These are phyloP conservation scores for Kwoniella sp. DNA, from an alignment of 768 basidiomycete species.

Conservation along the genomic window DNA sequence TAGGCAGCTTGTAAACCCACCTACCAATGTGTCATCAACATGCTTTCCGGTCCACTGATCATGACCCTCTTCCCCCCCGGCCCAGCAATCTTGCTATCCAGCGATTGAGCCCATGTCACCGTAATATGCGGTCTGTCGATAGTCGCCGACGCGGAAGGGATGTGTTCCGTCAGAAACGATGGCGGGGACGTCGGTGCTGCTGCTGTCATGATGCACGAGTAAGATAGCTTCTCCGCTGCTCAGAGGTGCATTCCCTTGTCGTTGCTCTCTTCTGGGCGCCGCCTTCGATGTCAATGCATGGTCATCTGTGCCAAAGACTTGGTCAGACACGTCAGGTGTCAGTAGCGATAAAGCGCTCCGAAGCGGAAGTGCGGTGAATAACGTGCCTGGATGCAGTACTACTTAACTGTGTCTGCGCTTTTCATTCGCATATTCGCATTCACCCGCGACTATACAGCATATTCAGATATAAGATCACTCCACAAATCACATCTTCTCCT, in stretches of 20 bases:
- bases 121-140: constrained; percentile 53
- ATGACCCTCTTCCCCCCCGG: constrained; percentile 70
- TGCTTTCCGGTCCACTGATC: constrained; percentile 81
- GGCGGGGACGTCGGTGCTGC: not conserved
- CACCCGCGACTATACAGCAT: constrained; percentile 2
- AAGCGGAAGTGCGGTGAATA: too few species aligned
- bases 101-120: constrained; percentile 59
- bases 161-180: constrained; percentile 12
- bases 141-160: constrained; percentile 6
- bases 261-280: too few species aligned
- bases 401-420: too few species aligned
- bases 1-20: constrained; percentile 59
- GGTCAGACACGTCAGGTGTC: too few species aligned
- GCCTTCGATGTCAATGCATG: too few species aligned
- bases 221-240: too few species aligned
- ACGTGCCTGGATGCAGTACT: too few species aligned
- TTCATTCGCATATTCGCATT: not conserved
- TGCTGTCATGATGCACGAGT: too few species aligned
- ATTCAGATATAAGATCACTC: not conserved
- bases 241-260: too few species aligned
- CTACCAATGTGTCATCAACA: constrained; percentile 93
- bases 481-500: not conserved
- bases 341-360: too few species aligned
- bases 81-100: constrained; percentile 83
- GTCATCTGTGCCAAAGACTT: too few species aligned